Conservation (phyloP, 2,329 filamentous ascomycete species). For the Basipetospora chlamydospora region DNA sequence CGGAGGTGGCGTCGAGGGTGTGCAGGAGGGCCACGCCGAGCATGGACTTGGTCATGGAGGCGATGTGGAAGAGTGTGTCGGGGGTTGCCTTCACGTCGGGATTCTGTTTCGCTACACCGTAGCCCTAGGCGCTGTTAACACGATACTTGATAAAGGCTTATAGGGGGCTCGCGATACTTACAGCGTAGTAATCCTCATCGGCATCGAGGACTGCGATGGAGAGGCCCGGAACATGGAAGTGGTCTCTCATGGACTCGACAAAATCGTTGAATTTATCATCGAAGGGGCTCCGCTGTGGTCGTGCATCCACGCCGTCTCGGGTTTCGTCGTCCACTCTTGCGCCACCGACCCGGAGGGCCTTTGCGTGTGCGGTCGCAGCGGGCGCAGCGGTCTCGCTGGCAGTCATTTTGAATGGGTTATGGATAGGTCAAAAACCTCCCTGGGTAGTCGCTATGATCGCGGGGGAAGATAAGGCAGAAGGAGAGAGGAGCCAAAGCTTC, state of each 20-base stretch:
- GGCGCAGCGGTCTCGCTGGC: too few relatives aligned
- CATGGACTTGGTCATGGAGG: conserved; percentile 41
- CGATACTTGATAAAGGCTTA: neutral
- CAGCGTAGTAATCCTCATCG: conserved; percentile 24
- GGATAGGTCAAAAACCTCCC: too few relatives aligned
- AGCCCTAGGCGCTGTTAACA: neutral
- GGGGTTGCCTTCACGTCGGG: conserved; percentile 24
- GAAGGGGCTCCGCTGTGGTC: conserved; percentile 8
- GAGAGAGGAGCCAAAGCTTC: too few relatives aligned
- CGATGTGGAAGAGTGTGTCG: conserved; percentile 39
- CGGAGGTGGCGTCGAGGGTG: conserved; percentile 28
- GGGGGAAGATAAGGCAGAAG: too few relatives aligned
- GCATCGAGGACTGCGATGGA: conserved; percentile 32
- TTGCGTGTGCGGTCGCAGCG: too few relatives aligned
- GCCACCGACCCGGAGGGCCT: too few relatives aligned
- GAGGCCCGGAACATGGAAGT: conserved; percentile 33
- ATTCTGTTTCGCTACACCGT: neutral
- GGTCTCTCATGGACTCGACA: conserved; percentile 9
- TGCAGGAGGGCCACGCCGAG: conserved; percentile 34
- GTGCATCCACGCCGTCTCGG: too few relatives aligned
- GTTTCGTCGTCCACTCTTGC: too few relatives aligned
- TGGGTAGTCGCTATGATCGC: too few relatives aligned
- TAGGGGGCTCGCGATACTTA: conserved; percentile 11
- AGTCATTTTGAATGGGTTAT: too few relatives aligned
- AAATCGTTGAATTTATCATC: conserved; percentile 6